Evolutionary conservation across 148 eudicot genomes (phyloP), one percentile per base, ranked within the genome.

Genomic region (Chenopodium suecicum): DNA sequence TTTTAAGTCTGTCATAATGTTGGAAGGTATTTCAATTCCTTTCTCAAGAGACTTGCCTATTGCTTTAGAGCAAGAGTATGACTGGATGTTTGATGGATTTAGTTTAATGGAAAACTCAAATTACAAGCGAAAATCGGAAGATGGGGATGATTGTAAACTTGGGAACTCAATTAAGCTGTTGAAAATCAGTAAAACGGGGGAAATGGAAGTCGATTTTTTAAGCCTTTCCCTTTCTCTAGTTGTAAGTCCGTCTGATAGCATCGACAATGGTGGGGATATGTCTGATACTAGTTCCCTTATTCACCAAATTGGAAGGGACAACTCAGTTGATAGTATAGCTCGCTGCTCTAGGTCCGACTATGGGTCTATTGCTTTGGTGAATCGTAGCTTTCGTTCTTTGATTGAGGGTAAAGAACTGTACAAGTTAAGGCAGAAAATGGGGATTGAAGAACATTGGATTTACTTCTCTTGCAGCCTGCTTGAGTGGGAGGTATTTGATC

Each of bases 401-500:
- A 84, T 88, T 60, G 80, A 74, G 48, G 85, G 90, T 52, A 86
- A 89, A 7, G 89, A 89, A 83, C 88, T 94, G 0, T 94, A 92
- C 70, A 88, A 78, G 63, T 54, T 89, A 6, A 88, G 98, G 87
- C 63, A 91, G 81, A 76, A 75, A 44, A 76, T 75, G 70, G 90
- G 91, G 14, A 75, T 91, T 16, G 80, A 87, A 17, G 98, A 94
- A 81, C 91, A 92, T 77, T 94, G 98, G 98, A 89, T 94, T 27
- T 92, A 91, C 47, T 84, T 92, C 46, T 92, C 93, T 16, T 94
- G 98, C 88, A 84, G 85, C 80, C 86, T 91, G 17, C 87, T 84
- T 34, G 94, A 90, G 64, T 94, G 98, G 98, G 97, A 90, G 70
- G 94, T 94, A 7, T 94, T 92, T 83, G 97, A 94, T 87, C 98